Evolutionary conservation across 257 asterid genomes (phyloP).

Genomic region (Nyctanthes arbortristis): DNA sequence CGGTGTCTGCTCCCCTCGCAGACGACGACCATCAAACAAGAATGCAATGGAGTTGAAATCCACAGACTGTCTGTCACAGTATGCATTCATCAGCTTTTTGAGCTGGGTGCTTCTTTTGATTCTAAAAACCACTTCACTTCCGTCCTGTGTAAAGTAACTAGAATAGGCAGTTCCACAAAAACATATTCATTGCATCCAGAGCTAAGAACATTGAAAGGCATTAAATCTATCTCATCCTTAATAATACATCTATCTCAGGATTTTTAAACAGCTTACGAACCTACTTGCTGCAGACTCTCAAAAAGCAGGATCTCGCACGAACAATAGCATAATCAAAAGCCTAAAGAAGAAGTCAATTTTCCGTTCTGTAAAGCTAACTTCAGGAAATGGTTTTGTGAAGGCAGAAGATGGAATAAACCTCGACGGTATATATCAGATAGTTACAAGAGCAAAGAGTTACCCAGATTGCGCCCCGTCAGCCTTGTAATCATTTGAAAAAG

Average conservation of each 20-base stretch:
- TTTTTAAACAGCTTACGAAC: not conserved
- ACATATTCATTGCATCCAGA: not conserved
- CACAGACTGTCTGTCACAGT: conserved; percentile 18
- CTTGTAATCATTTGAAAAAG: not conserved
- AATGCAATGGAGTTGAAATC: conserved; percentile 18
- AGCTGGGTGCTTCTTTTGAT: conserved; percentile 8
- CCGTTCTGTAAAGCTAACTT: not conserved
- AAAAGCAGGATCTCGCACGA: not conserved
- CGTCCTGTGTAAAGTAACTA: conserved; percentile 35
- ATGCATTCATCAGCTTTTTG: conserved; percentile 13
- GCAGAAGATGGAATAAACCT: not conserved
- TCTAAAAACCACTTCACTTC: conserved; percentile 41
- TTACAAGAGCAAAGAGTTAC: not conserved
- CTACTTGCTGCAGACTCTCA: not conserved
- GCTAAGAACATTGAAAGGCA: not conserved
- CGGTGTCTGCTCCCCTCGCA: conserved; percentile 2
- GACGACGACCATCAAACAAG: conserved; percentile 8
- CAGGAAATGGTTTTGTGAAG: not conserved
- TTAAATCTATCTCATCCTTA: not conserved
- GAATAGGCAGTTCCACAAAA: not conserved
- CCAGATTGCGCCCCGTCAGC: not conserved
- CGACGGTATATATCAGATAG: not conserved
- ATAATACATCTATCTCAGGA: not conserved
- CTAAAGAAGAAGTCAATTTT: not conserved
- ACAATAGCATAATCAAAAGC: not conserved